Percentiles rank a stretch among this genome's conserved stretches.
phyloP scores from a whole-genome alignment of 768 basidiomycete genomes.

The Strobilomyces confusus region DNA sequence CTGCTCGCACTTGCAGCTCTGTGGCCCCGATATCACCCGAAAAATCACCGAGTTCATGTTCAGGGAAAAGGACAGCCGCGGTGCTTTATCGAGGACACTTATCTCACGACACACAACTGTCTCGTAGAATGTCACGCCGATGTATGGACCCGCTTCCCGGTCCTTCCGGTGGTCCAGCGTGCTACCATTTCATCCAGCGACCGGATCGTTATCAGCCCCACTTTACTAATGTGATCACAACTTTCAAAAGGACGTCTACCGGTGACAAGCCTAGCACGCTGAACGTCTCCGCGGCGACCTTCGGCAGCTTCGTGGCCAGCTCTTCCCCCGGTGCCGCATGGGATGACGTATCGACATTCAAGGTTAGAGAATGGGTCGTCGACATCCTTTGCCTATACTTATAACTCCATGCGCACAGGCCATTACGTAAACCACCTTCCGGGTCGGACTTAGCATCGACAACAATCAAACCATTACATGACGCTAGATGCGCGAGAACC shows the following conservation, averaged over 20 bases:
- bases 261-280: constrained; percentile 40
- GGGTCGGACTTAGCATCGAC: too few relatives aligned
- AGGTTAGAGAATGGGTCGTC: constrained; percentile 58
- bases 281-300: constrained; percentile 28
- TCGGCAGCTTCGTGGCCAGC: constrained; percentile 20
- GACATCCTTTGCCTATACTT: too few relatives aligned
- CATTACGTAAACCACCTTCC: too few relatives aligned
- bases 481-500: too few relatives aligned
- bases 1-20: constrained; percentile 36
- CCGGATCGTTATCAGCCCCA: constrained; percentile 36
- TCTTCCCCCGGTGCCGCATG: constrained; percentile 15
- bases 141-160: constrained; percentile 59
- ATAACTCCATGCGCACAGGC: too few relatives aligned
- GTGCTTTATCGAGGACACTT: constrained; percentile 14
- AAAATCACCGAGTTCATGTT: constrained; percentile 59
- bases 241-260: constrained; percentile 46
- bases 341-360: constrained; percentile 34
- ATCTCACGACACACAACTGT: constrained; percentile 40
- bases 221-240: constrained; percentile 41
- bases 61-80: constrained; percentile 36
- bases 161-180: constrained; percentile 47
- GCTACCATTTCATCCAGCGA: constrained; percentile 36
- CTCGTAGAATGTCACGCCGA: constrained; percentile 53
- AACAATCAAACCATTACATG: too few relatives aligned
- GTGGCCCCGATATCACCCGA: constrained; percentile 46